Evolutionary conservation across 352 stramenopile genomes (phyloP).

Genomic region (Phytopythium vexans): DNA sequence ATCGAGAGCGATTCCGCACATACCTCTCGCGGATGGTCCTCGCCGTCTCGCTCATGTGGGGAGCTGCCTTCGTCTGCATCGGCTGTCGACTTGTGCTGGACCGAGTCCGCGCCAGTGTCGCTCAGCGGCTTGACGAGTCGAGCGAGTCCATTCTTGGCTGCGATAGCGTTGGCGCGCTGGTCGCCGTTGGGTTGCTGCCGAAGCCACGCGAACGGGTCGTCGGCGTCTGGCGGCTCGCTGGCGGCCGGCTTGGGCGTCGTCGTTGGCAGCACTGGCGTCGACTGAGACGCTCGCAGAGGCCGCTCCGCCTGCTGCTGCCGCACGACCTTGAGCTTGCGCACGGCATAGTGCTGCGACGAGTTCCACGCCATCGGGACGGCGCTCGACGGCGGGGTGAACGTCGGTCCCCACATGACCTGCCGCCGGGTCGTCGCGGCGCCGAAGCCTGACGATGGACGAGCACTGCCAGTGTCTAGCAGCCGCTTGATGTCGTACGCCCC

Average conservation of each 20-base stretch:
- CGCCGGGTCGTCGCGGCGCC: slow-evolving; percentile 37
- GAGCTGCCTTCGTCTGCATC: not conserved
- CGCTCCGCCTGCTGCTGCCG: slow-evolving; percentile 11
- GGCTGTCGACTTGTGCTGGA: not conserved
- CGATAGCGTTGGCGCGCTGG: slow-evolving; percentile 44
- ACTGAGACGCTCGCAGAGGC: slow-evolving; percentile 12
- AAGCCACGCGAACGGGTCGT: slow-evolving; percentile 64
- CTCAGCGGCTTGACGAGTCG: slow-evolving; percentile 24
- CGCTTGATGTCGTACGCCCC: slow-evolving; percentile 44
- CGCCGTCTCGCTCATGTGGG: no score
- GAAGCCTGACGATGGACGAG: slow-evolving; percentile 23
- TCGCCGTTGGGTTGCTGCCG: slow-evolving; percentile 43
- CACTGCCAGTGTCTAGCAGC: slow-evolving; percentile 32
- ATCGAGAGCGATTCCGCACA: not conserved
- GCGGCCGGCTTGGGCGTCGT: slow-evolving; percentile 1
- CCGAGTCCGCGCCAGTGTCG: no score
- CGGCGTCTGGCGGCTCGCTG: not conserved
- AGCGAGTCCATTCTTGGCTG: slow-evolving; percentile 37
- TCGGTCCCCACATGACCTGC: slow-evolving; percentile 46
- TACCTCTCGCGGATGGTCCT: not conserved
- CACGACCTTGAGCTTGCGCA: slow-evolving; percentile 46
- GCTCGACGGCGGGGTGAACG: slow-evolving; percentile 26
- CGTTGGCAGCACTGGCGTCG: slow-evolving; percentile 10
- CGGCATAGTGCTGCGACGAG: slow-evolving; percentile 48
- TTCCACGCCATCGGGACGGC: slow-evolving; percentile 46